Conservation (phyloP, 2,329 filamentous ascomycete species). For the Bipolaris oryzae region DNA sequence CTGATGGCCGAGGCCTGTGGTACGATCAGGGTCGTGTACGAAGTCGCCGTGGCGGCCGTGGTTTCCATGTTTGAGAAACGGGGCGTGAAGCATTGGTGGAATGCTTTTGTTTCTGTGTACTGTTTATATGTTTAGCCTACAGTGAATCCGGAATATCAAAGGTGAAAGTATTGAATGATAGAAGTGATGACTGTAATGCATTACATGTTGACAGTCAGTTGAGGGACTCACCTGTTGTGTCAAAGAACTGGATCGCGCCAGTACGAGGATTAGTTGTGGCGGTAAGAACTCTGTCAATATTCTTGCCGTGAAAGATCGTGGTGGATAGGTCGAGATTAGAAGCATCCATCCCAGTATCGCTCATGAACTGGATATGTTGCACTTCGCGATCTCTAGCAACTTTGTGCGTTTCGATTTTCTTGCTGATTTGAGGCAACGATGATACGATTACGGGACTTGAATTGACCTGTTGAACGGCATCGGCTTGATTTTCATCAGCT, state of each 20-base stretch:
- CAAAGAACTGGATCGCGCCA: conserved; percentile 2
- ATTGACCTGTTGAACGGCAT: neutral
- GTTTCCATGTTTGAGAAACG: conserved; percentile 28
- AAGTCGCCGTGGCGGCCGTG: conserved; percentile 32
- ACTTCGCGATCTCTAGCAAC: neutral
- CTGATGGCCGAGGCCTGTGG: conserved; percentile 30
- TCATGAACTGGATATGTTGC: neutral
- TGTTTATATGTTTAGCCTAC: neutral
- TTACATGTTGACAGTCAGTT: neutral
- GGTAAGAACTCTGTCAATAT: conserved; percentile 7
- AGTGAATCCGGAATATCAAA: no score
- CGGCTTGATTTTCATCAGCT: neutral
- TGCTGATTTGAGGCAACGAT: conserved; percentile 10
- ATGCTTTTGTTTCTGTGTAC: neutral
- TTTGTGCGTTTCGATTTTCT: neutral
- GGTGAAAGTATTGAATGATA: no score
- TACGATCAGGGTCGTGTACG: conserved; percentile 19
- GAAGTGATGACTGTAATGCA: neutral
- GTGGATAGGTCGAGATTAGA: conserved; percentile 4
- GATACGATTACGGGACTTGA: neutral
- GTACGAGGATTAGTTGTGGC: neutral
- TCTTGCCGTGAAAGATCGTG: neutral
- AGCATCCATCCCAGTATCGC: neutral
- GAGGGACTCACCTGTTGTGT: conserved; percentile 5
- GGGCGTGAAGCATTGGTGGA: neutral